phyloP scores from a whole-genome alignment of 2,329 filamentous ascomycete species.

The Talaromyces islandicus region DNA sequence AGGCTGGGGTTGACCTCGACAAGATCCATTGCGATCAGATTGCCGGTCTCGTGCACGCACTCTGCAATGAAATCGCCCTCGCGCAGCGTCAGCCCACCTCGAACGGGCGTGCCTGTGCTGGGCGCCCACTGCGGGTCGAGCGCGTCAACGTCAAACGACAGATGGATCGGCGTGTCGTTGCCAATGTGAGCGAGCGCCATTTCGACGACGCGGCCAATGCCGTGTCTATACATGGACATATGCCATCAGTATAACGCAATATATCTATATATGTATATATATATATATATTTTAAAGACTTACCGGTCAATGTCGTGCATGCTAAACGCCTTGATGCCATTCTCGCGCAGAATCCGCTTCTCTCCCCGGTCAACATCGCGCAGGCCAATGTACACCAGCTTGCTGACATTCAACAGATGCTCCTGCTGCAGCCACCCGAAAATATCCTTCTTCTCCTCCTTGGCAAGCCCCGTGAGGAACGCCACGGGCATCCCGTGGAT shows the following conservation, averaged over 20 bases:
- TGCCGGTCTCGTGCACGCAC: slow-evolving; percentile 73
- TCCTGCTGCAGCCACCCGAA: slow-evolving; percentile 81
- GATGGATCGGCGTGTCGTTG: slow-evolving; percentile 87
- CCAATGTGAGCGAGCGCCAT: slow-evolving; percentile 98
- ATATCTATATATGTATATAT: background rate
- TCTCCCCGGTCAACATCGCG: slow-evolving; percentile 89
- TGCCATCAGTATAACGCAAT: background rate
- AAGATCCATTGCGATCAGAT: slow-evolving; percentile 71
- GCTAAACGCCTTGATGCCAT: slow-evolving; percentile 91
- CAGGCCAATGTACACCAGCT: slow-evolving; percentile 94
- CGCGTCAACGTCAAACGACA: slow-evolving; percentile 95
- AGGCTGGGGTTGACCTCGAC: slow-evolving; percentile 76
- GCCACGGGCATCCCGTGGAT: slow-evolving; percentile 97
- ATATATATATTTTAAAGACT: no score
- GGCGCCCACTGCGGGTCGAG: slow-evolving; percentile 95
- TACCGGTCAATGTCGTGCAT: slow-evolving; percentile 97
- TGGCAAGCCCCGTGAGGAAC: slow-evolving; percentile 81
- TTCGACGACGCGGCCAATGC: slow-evolving; percentile 92
- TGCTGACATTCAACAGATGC: slow-evolving; percentile 59
- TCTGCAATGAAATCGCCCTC: slow-evolving; percentile 98
- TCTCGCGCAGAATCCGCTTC: slow-evolving; percentile 82
- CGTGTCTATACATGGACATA: slow-evolving; percentile 64
- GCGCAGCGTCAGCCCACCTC: slow-evolving; percentile 84
- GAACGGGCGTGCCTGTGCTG: slow-evolving; percentile 88
- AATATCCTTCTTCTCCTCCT: slow-evolving; percentile 66